phyloP scores from a whole-genome alignment of 148 eudicot genomes.

The Amaranthus hypochondriacus region DNA sequence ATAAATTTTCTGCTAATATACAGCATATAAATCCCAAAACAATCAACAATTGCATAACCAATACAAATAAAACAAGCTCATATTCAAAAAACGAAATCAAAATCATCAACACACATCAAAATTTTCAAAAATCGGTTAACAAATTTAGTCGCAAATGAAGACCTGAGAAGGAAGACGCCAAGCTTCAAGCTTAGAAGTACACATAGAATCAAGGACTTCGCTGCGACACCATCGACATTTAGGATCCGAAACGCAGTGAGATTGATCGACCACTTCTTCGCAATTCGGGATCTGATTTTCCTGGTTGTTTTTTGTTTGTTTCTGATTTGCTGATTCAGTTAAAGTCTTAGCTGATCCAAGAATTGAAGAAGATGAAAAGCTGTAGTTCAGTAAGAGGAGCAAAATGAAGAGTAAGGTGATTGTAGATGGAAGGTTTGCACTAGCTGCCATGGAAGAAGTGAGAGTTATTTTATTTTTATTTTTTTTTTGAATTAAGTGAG shows the following conservation, averaged over 20 bases:
- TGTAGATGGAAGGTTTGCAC: not conserved
- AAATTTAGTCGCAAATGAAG: constrained; percentile 42
- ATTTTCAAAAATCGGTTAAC: not conserved
- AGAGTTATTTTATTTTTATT: not conserved
- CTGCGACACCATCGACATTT: constrained; percentile 71
- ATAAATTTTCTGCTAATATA: too few species aligned
- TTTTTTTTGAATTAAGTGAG: not conserved
- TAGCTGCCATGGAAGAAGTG: constrained; percentile 16
- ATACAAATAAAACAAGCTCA: too few species aligned
- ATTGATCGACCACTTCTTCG: constrained; percentile 24
- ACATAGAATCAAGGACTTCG: constrained; percentile 52
- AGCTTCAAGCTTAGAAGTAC: constrained; percentile 57
- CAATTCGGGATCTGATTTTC: constrained; percentile 39
- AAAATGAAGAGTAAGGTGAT: constrained; percentile 4
- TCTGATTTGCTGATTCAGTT: constrained; percentile 14
- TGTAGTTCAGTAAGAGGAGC: not conserved
- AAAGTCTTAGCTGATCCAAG: constrained; percentile 12
- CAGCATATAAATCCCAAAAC: too few species aligned
- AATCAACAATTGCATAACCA: too few species aligned
- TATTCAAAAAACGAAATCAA: too few species aligned
- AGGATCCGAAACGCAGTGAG: constrained; percentile 34
- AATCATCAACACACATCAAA: too few species aligned
- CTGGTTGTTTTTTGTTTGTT: not conserved
- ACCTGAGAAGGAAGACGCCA: constrained; percentile 67
- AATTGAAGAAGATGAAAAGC: not conserved